Evolutionary conservation across 768 basidiomycete species (phyloP).

Genomic region (Termitomyces sp.): DNA sequence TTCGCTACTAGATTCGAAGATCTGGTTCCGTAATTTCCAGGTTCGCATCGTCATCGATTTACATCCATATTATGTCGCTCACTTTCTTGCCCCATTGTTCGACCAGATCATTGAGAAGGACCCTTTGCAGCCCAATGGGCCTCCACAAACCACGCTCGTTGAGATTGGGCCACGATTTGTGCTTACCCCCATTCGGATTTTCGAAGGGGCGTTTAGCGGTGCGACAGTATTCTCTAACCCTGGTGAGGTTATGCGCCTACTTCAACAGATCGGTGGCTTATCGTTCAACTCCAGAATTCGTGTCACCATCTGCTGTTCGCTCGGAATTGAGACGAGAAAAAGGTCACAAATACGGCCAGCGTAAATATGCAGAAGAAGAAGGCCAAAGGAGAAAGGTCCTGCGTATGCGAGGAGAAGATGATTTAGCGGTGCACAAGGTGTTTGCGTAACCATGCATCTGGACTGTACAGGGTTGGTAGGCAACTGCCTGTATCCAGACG

Average conservation of each 20-base stretch:
- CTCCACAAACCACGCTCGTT: conserved; percentile 81
- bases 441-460: conserved; percentile 57
- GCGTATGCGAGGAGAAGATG: conserved; percentile 66
- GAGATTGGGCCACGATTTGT: conserved; percentile 99
- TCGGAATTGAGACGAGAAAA: conserved; percentile 63
- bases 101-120: conserved; percentile 90
- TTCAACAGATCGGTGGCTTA: neutral
- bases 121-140: conserved; percentile 79
- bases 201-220: conserved; percentile 95
- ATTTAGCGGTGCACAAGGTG: conserved; percentile 80
- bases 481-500: neutral
- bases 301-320: conserved; percentile 81
- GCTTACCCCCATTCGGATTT: conserved; percentile 94
- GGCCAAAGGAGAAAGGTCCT: conserved; percentile 55
- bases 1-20: conserved; percentile 90
- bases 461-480: conserved; percentile 20
- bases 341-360: conserved; percentile 74
- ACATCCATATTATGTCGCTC: neutral
- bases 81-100: conserved; percentile 11
- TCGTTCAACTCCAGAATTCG: conserved; percentile 59
- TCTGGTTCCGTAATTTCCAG: conserved; percentile 99
- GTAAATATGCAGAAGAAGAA: conserved; percentile 77
- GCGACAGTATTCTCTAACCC: conserved; percentile 95
- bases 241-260: conserved; percentile 41
- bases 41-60: conserved; percentile 32